Conservation (phyloP, 139 green algal species). For the Chlamydomonas sphaeroides region DNA sequence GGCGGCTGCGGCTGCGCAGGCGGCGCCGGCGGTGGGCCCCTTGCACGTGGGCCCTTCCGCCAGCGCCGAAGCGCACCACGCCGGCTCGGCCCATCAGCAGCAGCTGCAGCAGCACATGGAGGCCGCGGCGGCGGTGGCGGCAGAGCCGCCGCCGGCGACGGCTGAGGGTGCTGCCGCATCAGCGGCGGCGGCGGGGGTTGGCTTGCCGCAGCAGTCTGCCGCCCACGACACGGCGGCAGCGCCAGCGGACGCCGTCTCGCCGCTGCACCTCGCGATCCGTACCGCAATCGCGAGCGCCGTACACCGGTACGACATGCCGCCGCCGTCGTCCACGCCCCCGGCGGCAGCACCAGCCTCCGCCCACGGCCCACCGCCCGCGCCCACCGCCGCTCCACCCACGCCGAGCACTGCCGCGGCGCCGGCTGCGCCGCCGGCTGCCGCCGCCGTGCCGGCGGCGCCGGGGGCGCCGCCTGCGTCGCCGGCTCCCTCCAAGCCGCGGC, state of each 20-base stretch:
- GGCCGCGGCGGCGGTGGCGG: neutral
- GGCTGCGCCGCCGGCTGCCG: too few species aligned
- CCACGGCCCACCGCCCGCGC: neutral
- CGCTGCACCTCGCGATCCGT: constrained; percentile 28
- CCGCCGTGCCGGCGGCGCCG: neutral
- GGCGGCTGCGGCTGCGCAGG: too few species aligned
- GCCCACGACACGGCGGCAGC: neutral
- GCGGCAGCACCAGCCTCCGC: neutral
- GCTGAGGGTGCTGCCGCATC: neutral
- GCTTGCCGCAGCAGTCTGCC: neutral
- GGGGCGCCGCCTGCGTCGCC: too few species aligned
- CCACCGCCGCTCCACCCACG: neutral
- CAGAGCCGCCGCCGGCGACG: neutral
- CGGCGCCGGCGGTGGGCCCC: too few species aligned
- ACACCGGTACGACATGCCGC: constrained; percentile 12
- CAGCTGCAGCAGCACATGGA: neutral
- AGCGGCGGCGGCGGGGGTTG: neutral
- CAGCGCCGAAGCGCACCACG: too few species aligned
- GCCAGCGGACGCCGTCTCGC: neutral
- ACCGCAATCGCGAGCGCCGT: neutral
- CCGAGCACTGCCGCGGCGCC: too few species aligned
- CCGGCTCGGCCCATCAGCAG: too few species aligned
- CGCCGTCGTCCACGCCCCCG: neutral
- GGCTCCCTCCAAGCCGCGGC: neutral
- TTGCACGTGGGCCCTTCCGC: too few species aligned